Evolutionary conservation across 345 rosid species (phyloP), one percentile per base, ranked within the genome.

Genomic region (Fremontodendron californicum): DNA sequence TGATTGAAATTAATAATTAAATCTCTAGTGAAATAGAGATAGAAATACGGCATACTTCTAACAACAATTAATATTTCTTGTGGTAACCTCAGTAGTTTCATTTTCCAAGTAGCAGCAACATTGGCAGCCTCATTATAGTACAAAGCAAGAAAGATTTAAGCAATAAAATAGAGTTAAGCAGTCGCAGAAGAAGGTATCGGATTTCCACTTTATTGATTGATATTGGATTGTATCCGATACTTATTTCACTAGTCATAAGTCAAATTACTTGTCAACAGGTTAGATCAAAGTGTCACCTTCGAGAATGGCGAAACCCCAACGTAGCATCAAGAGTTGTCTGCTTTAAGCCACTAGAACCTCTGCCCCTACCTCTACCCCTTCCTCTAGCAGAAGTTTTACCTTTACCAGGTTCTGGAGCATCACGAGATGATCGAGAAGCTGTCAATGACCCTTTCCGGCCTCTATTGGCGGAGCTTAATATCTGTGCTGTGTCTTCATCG

Each of bases 311-410:
- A 83, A 90, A 85, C 52, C 94, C 94, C 57, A 90, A 82, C 72
- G 89, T 63, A 64, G 86, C 78, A 87, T 93, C 93, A 81, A 95
- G 98, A 79, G 98, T 95, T 78, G 91, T 89, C 86, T 95, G 97
- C 85, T 90, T 92, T 88, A 95, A 82, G 77, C 82, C 88, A 84
- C 82, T 82, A 33, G 97, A 82, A 46, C 96, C 90, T 78, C 82
- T 67, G 45, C 86, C 90, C n/a, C 80, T 79, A 8, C 87, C 90
- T 46, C 95, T 84, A 45, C 98, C 98, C 81, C 97, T 90, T 86
- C 97, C 98, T 81, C 97, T 90, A 62, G 93, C 77, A 31, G 97
- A 79, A 81, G 89, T 79, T 84, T 90, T 91, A 77, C 87, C 87
- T 85, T 85, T 89, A 79, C 80, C 88, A 40, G 74, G 71, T 71